These are phyloP conservation scores for Alternaria rosae DNA, from an alignment of 2,329 filamentous ascomycete species.

Conservation along the genomic window DNA sequence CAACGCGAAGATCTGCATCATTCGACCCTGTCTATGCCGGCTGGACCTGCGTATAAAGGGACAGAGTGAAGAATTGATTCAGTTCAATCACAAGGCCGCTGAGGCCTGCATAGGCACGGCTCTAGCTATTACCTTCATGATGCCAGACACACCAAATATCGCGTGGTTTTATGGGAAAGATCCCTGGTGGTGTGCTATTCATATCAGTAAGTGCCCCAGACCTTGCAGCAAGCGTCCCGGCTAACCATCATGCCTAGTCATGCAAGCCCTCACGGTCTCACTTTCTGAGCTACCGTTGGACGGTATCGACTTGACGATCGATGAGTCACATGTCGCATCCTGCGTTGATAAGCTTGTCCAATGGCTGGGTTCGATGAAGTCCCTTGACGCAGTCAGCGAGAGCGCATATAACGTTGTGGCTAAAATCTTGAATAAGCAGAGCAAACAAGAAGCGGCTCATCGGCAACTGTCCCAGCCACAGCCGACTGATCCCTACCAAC, in stretches of 20 bases:
- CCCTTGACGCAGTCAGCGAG: constrained; percentile 35
- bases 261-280: constrained; percentile 50
- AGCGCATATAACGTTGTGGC: constrained; percentile 35
- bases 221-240: background rate
- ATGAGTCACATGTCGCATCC: constrained; percentile 29
- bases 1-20: constrained; percentile 47
- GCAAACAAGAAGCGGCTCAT: background rate
- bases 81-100: constrained; percentile 42
- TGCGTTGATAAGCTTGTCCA: constrained; percentile 36
- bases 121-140: constrained; percentile 33
- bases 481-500: background rate
- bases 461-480: background rate
- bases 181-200: constrained; percentile 52
- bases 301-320: constrained; percentile 29
- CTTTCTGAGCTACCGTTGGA: constrained; percentile 47
- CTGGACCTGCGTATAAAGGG: constrained; percentile 40
- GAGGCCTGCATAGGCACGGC: constrained; percentile 46
- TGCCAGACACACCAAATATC: constrained; percentile 38
- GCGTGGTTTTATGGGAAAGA: constrained; percentile 22
- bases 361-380: constrained; percentile 43
- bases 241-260: constrained; percentile 28
- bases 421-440: constrained; percentile 16
- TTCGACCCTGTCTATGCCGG: constrained; percentile 50
- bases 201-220: constrained; percentile 19
- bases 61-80: constrained; percentile 37